Base-by-base conservation (phyloP, 352 stramenopile genomes). In the Thraustochytrium striatum region DNA sequence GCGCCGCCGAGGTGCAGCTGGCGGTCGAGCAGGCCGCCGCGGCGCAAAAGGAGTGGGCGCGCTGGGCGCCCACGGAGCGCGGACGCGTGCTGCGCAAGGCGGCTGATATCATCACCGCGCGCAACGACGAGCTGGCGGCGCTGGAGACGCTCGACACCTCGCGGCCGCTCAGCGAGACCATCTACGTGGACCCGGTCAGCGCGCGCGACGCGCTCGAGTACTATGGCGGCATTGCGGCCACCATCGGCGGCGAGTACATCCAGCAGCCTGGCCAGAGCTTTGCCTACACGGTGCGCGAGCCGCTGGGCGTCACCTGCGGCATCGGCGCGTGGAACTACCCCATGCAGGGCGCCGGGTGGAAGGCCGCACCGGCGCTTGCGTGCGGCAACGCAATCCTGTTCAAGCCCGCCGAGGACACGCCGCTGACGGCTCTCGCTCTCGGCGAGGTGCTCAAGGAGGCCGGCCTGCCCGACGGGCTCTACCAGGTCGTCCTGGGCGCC, bases 241-340 rank as follows among this genome's bases (percentile, higher is more conserved):
- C 86, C 39, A 85, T 88, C 47, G 52, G 33, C 41, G 84, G 85
- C 33, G 68, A 84, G 44, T 79, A 59, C 25, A 85, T 87, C 72
- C 84, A 82, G 21, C 70, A 86, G 19, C 75, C 86, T 1, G 84
- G 82, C 44, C 68, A 85, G 25, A 85, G 55, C 43, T 82, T 87
- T 16, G 78, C 44, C 11, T 88, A 86, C 79, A 88, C 84, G 7
- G 25, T 65, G n/a, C 81, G 81, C 80, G 85, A 89, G 30, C 85
- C 89, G 13, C 72, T 93, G 2, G 89, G 89, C 28, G 88, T 92
- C n/a, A 43, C 65, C 52, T 88, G 85, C 16, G 83, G 85, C 52
- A 90, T 93, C 72, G 89, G 86, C n/a, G 88, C 89, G 35, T 93
- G 85, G 83, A 93, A 93, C 82, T 90, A 92, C 53, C 89, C 89